These are phyloP conservation scores for Brettanomyces naardenensis DNA, from an alignment of 805 yeast genomes.

Conservation along the genomic window DNA sequence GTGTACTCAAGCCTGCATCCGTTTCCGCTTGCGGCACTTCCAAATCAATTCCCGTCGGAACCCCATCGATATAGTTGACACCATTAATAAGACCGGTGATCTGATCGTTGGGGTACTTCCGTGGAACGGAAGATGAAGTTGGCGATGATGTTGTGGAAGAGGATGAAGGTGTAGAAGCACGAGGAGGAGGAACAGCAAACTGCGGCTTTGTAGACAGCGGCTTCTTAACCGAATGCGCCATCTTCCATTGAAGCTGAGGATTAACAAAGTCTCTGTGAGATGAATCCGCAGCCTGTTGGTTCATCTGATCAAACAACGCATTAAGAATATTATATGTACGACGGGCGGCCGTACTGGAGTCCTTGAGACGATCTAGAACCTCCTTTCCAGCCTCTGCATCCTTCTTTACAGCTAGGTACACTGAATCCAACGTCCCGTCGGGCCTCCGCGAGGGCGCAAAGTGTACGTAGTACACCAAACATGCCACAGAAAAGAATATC, in stretches of 20 bases:
- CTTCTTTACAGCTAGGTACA: slow-evolving; percentile 49
- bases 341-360: slow-evolving; percentile 67
- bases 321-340: slow-evolving; percentile 76
- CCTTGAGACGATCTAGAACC: slow-evolving; percentile 63
- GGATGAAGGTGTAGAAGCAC: neutral
- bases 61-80: slow-evolving; percentile 28
- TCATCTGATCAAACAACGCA: slow-evolving; percentile 71
- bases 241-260: slow-evolving; percentile 20
- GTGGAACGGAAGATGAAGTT: too few species aligned
- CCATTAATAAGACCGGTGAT: slow-evolving; percentile 12
- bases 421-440: slow-evolving; percentile 36
- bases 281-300: slow-evolving; percentile 46
- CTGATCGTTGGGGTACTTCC: slow-evolving; percentile 4
- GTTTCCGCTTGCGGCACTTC: slow-evolving; percentile 3
- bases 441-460: slow-evolving; percentile 27
- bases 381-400: slow-evolving; percentile 81
- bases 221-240: slow-evolving; percentile 4
- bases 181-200: neutral
- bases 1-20: neutral
- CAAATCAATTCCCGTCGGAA: slow-evolving; percentile 25
- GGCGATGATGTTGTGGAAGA: neutral
- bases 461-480: slow-evolving; percentile 74
- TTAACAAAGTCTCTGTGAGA: slow-evolving; percentile 17
- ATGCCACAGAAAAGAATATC: slow-evolving; percentile 81
- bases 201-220: too few species aligned